Evolutionary conservation across 805 yeast species (phyloP).

Genomic region (Wickerhamiella lipophila): DNA sequence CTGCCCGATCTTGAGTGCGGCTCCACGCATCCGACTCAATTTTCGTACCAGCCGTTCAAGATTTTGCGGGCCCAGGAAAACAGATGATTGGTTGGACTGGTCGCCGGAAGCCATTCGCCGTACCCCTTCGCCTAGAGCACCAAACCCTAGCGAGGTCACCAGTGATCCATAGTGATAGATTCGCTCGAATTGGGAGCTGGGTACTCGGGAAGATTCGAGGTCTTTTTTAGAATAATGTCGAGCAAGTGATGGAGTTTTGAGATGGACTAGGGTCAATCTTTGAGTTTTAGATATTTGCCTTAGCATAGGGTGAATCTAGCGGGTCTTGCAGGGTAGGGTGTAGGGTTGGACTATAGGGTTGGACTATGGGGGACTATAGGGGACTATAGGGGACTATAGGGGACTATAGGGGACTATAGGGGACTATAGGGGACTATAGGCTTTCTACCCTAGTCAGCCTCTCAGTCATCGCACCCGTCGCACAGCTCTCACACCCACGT

Average conservation of each 20-base stretch:
- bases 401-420: too few relatives aligned
- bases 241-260: neutral
- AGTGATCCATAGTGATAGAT: slow-evolving; percentile 84
- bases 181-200: slow-evolving; percentile 75
- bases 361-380: too few relatives aligned
- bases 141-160: slow-evolving; percentile 83
- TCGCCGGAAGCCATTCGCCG: slow-evolving; percentile 36
- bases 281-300: too few relatives aligned
- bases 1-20: slow-evolving; percentile 95
- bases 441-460: too few relatives aligned
- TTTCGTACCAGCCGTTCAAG: slow-evolving; percentile 80
- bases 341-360: too few relatives aligned
- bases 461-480: too few relatives aligned
- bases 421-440: too few relatives aligned
- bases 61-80: slow-evolving; percentile 67
- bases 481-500: neutral
- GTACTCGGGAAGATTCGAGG: slow-evolving; percentile 59
- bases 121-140: slow-evolving; percentile 67
- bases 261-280: too few relatives aligned
- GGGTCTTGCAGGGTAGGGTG: too few relatives aligned
- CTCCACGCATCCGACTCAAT: slow-evolving; percentile 94
- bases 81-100: slow-evolving; percentile 31
- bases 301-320: too few relatives aligned
- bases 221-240: slow-evolving; percentile 22
- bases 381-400: too few relatives aligned